Evolutionary conservation across 352 stramenopile genomes (phyloP).

Genomic region (Globisporangium parvum): DNA sequence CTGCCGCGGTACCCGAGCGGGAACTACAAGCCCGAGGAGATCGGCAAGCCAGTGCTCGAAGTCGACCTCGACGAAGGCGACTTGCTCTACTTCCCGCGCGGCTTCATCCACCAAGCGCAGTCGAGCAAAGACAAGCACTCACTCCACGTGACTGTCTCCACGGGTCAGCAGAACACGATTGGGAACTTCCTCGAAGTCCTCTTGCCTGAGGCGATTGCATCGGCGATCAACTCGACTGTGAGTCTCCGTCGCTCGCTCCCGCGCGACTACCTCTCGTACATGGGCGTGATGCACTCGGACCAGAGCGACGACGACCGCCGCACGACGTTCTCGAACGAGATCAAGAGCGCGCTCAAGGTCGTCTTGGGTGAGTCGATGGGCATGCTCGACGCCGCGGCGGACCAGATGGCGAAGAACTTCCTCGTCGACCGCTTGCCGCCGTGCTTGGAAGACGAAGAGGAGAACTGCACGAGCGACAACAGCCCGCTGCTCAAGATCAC

Average conservation of each 20-base stretch:
- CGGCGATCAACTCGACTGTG: constrained; percentile 53
- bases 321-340: constrained; percentile 37
- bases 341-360: constrained; percentile 54
- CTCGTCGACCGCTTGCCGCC: constrained; percentile 73
- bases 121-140: constrained; percentile 57
- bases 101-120: constrained; percentile 85
- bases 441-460: constrained; percentile 63
- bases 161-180: constrained; percentile 80
- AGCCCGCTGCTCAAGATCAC: constrained; percentile 77
- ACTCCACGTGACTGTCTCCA: constrained; percentile 88
- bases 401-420: constrained; percentile 84
- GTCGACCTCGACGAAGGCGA: constrained; percentile 80
- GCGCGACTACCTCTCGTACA: constrained; percentile 84
- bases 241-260: constrained; percentile 69
- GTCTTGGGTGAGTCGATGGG: constrained; percentile 60
- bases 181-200: constrained; percentile 70
- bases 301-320: constrained; percentile 35
- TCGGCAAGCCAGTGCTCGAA: constrained; percentile 75
- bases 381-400: constrained; percentile 64
- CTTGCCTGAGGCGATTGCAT: constrained; percentile 49
- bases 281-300: constrained; percentile 87
- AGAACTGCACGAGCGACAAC: constrained; percentile 73
- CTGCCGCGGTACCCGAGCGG: constrained; percentile 63
- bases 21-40: constrained; percentile 72
- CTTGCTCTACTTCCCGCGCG: constrained; percentile 88